Evolutionary conservation across 805 yeast species (phyloP).

Genomic region (Wickerhamia fluorescens): DNA sequence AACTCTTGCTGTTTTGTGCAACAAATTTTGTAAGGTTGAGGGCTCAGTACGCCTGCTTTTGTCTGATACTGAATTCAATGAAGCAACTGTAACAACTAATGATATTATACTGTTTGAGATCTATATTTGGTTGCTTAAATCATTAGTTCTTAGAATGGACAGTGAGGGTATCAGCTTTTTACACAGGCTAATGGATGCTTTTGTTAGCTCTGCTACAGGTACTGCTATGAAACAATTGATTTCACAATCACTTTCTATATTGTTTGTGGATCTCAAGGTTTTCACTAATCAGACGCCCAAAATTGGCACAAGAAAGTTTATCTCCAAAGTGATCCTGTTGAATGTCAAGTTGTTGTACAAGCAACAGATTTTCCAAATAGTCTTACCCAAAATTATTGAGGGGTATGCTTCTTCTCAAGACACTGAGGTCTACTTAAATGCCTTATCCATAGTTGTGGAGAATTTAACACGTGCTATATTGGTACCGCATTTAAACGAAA

Average conservation of each 20-base stretch:
- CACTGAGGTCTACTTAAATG: constrained; percentile 46
- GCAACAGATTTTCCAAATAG: constrained; percentile 64
- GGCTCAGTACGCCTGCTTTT: neutral
- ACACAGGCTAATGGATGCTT: constrained; percentile 15
- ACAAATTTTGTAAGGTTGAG: constrained; percentile 24
- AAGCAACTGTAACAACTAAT: neutral
- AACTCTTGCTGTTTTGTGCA: constrained; percentile 45
- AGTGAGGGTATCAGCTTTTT: constrained; percentile 18
- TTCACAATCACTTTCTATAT: constrained; percentile 54
- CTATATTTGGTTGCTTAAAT: constrained; percentile 66
- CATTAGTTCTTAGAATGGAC: constrained; percentile 55
- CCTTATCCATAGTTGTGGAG: constrained; percentile 61
- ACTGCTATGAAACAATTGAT: constrained; percentile 14
- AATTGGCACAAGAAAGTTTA: constrained; percentile 20
- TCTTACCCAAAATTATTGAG: constrained; percentile 50
- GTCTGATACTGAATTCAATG: neutral
- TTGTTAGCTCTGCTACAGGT: constrained; percentile 19
- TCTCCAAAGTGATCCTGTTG: constrained; percentile 44
- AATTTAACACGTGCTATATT: constrained; percentile 59
- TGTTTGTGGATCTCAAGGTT: constrained; percentile 61
- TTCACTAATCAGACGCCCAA: constrained; percentile 38
- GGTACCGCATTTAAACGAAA: constrained; percentile 51
- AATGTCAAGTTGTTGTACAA: constrained; percentile 66
- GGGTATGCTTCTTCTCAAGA: constrained; percentile 2
- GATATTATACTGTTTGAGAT: constrained; percentile 38